Evolutionary conservation across 371 early-diverging fungal species (phyloP).

Genomic region (Zancudomyces culisetae): DNA sequence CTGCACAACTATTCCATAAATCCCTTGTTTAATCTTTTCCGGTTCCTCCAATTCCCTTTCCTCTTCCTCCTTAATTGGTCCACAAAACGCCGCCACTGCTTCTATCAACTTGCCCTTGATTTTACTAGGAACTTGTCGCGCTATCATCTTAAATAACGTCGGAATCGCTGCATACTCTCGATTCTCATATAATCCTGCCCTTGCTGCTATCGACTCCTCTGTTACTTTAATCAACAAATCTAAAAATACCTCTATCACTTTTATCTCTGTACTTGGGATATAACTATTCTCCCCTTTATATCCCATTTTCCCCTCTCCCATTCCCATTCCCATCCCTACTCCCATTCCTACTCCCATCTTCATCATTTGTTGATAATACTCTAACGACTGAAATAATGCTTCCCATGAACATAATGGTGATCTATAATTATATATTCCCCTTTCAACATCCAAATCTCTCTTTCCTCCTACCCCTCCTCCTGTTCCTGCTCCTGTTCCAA

Average conservation of each 20-base stretch:
- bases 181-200: slow-evolving; percentile 36
- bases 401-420: no score
- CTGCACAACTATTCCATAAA: slow-evolving; percentile 30
- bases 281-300: slow-evolving; percentile 11
- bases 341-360: neutral
- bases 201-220: slow-evolving; percentile 34
- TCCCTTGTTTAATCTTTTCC: neutral
- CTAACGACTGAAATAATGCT: slow-evolving; percentile 25
- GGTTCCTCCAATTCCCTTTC: neutral
- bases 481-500: no score
- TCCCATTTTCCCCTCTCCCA: slow-evolving; percentile 2
- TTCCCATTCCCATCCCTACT: neutral
- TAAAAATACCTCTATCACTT: slow-evolving; percentile 39
- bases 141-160: slow-evolving; percentile 49
- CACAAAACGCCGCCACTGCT: slow-evolving; percentile 49
- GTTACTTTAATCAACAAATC: slow-evolving; percentile 40
- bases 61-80: slow-evolving; percentile 17
- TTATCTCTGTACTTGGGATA: slow-evolving; percentile 39
- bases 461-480: slow-evolving; percentile 9
- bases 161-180: slow-evolving; percentile 34
- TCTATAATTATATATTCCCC: no score
- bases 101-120: slow-evolving; percentile 58
- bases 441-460: slow-evolving; percentile 11
- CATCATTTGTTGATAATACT: slow-evolving; percentile 7
- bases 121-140: slow-evolving; percentile 38